Base-by-base conservation (phyloP, 768 basidiomycete genomes). In the Kwoniella pini region DNA sequence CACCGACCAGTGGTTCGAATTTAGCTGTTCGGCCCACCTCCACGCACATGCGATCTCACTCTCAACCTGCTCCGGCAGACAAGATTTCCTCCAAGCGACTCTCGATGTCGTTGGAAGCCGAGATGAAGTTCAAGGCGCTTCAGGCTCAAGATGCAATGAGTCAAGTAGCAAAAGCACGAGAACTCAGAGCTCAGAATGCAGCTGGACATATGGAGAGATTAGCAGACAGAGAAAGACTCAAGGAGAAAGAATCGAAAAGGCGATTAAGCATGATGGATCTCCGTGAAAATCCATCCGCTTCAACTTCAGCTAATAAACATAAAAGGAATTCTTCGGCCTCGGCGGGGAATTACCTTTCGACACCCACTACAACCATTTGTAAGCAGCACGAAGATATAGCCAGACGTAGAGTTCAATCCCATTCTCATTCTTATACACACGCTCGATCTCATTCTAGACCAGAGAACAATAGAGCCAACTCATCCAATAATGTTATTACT, bases 131-230 rank as follows among this genome's bases (percentile, higher is more conserved):
- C 38, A 55, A 51, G 12, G 62, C 59, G 11, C 5, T 50, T 2
- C 51, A 38, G 26, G 60, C 60, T 26, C 39, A 22, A 17, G 19
- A 44, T 17, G 65, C 64, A 11, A 56, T 72, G 63, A 63, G 60
- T 2, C 42, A 62, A 22, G 67, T 72, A 13, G 70, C 48, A 2
- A 21, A 39, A 28, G 65, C 70, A 3, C 43, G 70, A 19, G 67
- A 66, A 43, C 54, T 68, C 39, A 52, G 68, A 10, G 42, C 59
- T 36, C 52, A 65, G 17, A 56, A 58, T 33, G 30, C 36, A 12
- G 40, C 57, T 15, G 70, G 70, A 12, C 63, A 66, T 28, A 45
- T 56, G 28, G 70, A 72, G 43, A 54, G 62, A 39, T 13, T 40
- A 31, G 70, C 70, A 17, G 63, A 58, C 19, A 55, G 43, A 5